These are phyloP conservation scores for Suillus brevipes DNA, from an alignment of 768 basidiomycete species.

Conservation along the genomic window DNA sequence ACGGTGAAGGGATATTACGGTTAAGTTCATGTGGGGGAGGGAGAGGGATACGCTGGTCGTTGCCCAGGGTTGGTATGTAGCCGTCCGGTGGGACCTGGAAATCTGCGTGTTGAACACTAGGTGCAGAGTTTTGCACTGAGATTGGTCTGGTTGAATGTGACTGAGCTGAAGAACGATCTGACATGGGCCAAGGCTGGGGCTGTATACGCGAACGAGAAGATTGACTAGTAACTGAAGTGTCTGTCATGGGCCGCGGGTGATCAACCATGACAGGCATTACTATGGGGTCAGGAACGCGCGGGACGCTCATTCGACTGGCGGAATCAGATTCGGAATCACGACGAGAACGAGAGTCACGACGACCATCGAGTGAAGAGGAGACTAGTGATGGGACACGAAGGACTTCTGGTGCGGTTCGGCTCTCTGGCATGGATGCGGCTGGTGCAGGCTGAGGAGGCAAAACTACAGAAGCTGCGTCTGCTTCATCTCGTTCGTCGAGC, in stretches of 20 bases:
- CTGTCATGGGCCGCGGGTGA: constrained; percentile 13
- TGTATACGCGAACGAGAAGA: constrained; percentile 18
- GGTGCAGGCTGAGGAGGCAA: constrained; percentile 25
- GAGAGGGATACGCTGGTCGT: constrained; percentile 41
- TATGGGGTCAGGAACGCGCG: constrained; percentile 15
- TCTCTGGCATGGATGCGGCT: constrained; percentile 15
- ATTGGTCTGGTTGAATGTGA: constrained; percentile 17
- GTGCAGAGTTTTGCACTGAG: constrained; percentile 23
- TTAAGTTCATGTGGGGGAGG: constrained; percentile 53
- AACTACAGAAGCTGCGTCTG: background rate
- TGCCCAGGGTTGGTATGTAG: constrained; percentile 47
- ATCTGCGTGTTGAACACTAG: constrained; percentile 15
- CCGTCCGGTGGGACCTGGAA: constrained; percentile 45
- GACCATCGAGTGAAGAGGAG: constrained; percentile 21
- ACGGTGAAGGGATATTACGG: constrained; percentile 27
- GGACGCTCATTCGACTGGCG: constrained; percentile 12
- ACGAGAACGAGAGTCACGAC: constrained; percentile 21
- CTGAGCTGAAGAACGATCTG: constrained; percentile 9
- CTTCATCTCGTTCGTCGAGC: constrained; percentile 22
- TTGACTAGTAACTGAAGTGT: constrained; percentile 17
- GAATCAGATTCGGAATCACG: constrained; percentile 18
- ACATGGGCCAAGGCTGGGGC: constrained; percentile 20
- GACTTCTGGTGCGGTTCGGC: constrained; percentile 26
- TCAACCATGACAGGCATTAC: constrained; percentile 15
- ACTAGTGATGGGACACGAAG: constrained; percentile 23